phyloP scores from a whole-genome alignment of 306 rosid species.

The Prosopis cineraria region DNA sequence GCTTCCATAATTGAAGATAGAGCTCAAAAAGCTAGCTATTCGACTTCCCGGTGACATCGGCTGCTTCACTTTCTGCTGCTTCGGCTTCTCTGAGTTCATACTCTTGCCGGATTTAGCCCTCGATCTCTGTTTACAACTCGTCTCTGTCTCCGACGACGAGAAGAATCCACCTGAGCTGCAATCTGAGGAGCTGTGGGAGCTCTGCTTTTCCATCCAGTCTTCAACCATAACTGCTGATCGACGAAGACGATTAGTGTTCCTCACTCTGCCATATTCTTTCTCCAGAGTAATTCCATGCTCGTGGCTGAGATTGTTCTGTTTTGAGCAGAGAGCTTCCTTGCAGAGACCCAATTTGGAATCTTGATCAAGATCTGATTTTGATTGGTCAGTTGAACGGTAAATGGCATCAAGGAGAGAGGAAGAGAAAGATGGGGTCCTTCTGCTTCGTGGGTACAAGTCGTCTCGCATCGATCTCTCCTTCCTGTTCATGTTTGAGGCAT shows the following conservation, averaged over 20 bases:
- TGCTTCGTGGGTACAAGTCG: conserved; percentile 49
- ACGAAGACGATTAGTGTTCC: conserved; percentile 39
- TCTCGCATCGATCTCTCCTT: conserved; percentile 39
- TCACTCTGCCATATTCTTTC: conserved; percentile 27
- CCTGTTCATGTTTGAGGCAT: conserved; percentile 38
- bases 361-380: conserved; percentile 45
- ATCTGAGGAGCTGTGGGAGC: conserved; percentile 52
- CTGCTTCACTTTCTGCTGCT: conserved; percentile 58
- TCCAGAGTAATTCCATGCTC: not conserved
- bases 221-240: conserved; percentile 55
- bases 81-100: conserved; percentile 20
- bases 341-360: conserved; percentile 31
- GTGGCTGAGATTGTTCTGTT: conserved; percentile 29
- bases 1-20: conserved; percentile 65
- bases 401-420: conserved; percentile 62
- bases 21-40: conserved; percentile 58
- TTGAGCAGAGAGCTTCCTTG: conserved; percentile 21
- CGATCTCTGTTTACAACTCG: conserved; percentile 36
- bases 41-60: conserved; percentile 65
- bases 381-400: conserved; percentile 62
- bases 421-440: conserved; percentile 75
- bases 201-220: conserved; percentile 63
- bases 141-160: conserved; percentile 70
- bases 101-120: conserved; percentile 35
- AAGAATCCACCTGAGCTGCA: conserved; percentile 65